Base-by-base conservation (phyloP, 805 yeast genomes). In the Metschnikowia similis region DNA sequence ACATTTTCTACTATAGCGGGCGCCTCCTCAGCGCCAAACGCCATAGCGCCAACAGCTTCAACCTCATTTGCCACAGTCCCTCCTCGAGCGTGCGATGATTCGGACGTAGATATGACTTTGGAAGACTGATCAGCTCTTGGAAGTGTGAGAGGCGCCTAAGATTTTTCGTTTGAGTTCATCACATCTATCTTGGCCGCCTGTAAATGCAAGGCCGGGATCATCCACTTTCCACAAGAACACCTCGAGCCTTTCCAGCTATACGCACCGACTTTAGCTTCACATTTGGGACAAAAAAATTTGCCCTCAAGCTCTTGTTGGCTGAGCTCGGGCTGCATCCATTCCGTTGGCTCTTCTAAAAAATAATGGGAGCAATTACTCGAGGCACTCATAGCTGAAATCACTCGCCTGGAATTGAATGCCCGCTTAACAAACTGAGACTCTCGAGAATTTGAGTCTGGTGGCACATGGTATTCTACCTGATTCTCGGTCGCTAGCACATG, bases 181-280 rank as follows among this genome's bases (percentile, higher is more conserved):
- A 81, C 81, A 63, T 92, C 97, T 5, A 89, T 92, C 64, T 88
- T 87, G 6, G 90, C 85, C 29, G 83, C 74, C 65, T 84, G 90
- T 48, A 94, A 66, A 64, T 87, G 89, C 52, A 94, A 77, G 1
- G 96, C 95, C 0, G 99, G 99, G 8, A 89, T 79, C 76, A 92
- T 84, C 99, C 99, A 94, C 59, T 81, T 82, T 2, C 97, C 97
- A 66, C 99, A 94, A 50, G 94, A 82, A 66, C 99, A 94, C 59
- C 96, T 73, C 1, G 92, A 82, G 0, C 99, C 99, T 60, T 84
- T 87, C 99, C 99, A 94, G 54, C 84, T 82, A 65, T 90, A 94
- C 0, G 89, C 90, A 11, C 99, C 99, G 2, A 94, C 81, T 69
- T 92, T 94, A 13, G 87, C 75, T 5, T 73, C 72, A 71, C 99